Evolutionary conservation across 2,329 filamentous ascomycete genomes (phyloP).

Genomic region (Fusarium multiceps): DNA sequence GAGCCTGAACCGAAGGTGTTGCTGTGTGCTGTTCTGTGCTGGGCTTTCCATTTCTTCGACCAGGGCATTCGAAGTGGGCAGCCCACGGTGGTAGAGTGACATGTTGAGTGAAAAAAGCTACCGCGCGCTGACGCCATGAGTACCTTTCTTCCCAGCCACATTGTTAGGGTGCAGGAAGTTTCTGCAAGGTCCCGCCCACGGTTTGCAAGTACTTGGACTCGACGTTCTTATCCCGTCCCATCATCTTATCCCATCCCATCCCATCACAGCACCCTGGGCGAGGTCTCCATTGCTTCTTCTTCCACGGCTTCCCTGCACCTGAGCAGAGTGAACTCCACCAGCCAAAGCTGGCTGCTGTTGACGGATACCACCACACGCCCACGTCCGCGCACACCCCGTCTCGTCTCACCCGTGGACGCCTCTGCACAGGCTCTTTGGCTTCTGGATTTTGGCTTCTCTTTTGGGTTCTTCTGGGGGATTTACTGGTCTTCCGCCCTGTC

Average conservation of each 20-base stretch:
- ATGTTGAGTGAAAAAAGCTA: not conserved
- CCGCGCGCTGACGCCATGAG: not conserved
- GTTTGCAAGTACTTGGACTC: constrained; percentile 23
- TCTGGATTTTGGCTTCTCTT: constrained; percentile 12
- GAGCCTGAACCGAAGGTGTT: constrained; percentile 25
- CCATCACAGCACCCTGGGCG: constrained; percentile 16
- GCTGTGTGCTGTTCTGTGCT: constrained; percentile 28
- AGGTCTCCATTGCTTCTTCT: constrained; percentile 42
- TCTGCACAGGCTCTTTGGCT: constrained; percentile 30
- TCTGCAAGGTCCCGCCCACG: constrained; percentile 23
- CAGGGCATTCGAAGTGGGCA: constrained; percentile 31
- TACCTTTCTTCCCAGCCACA: constrained; percentile 23
- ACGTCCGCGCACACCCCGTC: constrained; percentile 27
- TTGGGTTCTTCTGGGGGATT: constrained; percentile 31
- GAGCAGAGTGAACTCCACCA: constrained; percentile 27
- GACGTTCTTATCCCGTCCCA: constrained; percentile 13
- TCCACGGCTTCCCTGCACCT: constrained; percentile 33
- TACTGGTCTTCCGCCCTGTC: constrained; percentile 25
- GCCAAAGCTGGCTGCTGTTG: constrained; percentile 16
- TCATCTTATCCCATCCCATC: constrained; percentile 8
- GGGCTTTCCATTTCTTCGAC: constrained; percentile 37
- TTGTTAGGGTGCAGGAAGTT: not conserved
- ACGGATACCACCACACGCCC: constrained; percentile 34
- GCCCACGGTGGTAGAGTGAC: constrained; percentile 26
- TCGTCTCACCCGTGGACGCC: constrained; percentile 37